A percentile compares a stretch with the other conserved stretches of the same genome.
These are phyloP conservation scores for Podila minutissima DNA, from an alignment of 192 early-diverging fungal species.

Conservation along the genomic window DNA sequence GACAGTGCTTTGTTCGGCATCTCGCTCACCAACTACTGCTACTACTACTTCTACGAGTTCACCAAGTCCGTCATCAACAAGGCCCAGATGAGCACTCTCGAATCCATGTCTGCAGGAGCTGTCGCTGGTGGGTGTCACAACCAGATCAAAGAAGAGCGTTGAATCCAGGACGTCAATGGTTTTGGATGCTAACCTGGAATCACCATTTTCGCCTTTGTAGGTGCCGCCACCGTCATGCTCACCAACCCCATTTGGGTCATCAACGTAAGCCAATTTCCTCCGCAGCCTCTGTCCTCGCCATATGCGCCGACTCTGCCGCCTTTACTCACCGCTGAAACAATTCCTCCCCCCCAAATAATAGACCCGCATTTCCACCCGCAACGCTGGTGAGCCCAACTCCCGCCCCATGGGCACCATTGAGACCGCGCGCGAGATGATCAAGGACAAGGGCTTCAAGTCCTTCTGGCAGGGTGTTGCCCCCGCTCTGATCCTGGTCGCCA, in stretches of 20 bases:
- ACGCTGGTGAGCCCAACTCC: slow-evolving; percentile 60
- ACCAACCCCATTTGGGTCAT: slow-evolving; percentile 99
- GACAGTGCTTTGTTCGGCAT: slow-evolving; percentile 96
- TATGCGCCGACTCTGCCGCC: background rate
- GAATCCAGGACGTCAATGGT: no score
- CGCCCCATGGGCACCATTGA: slow-evolving; percentile 56
- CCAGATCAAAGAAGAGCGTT: no score
- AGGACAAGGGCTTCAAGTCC: slow-evolving; percentile 86
- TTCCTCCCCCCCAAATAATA: slow-evolving; percentile 19
- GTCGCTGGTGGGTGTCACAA: slow-evolving; percentile 71
- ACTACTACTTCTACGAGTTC: slow-evolving; percentile 90
- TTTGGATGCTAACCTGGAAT: background rate
- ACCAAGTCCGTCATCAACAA: slow-evolving; percentile 88
- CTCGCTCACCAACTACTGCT: slow-evolving; percentile 91
- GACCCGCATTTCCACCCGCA: slow-evolving; percentile 89
- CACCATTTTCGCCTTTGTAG: slow-evolving; percentile 22
- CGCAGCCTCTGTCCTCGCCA: background rate
- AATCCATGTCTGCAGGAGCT: slow-evolving; percentile 95
- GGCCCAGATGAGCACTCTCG: slow-evolving; percentile 81
- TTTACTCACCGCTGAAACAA: background rate
- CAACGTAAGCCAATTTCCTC: slow-evolving; percentile 69
- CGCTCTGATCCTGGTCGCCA: slow-evolving; percentile 97
- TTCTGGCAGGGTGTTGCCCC: slow-evolving; percentile 95
- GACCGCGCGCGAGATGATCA: slow-evolving; percentile 79
- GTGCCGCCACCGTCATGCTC: slow-evolving; percentile 79